Conservation (phyloP, 176 grass and related monocot genomes). For the Aegilops umbellulata region DNA sequence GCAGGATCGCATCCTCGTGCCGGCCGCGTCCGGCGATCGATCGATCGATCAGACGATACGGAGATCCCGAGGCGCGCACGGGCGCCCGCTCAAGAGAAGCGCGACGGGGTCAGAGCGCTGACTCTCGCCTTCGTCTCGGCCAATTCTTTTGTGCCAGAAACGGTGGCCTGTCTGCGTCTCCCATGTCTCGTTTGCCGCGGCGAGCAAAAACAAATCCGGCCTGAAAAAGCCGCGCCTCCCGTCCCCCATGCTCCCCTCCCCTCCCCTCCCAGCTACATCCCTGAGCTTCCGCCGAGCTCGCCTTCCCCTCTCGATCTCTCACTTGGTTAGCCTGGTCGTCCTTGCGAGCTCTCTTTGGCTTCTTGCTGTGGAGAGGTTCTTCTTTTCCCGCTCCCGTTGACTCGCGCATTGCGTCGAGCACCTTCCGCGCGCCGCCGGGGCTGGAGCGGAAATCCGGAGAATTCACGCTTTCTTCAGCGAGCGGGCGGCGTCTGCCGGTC, state of each 20-base stretch:
- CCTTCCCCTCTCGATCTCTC: neutral
- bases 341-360: neutral
- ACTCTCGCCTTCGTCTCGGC: constrained; percentile 22
- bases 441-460: neutral
- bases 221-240: neutral
- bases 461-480: neutral
- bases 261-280: neutral
- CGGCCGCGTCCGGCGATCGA: constrained; percentile 32
- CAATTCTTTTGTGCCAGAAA: neutral
- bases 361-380: neutral
- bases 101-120: constrained; percentile 35
- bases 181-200: constrained; percentile 25
- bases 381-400: neutral
- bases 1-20: neutral
- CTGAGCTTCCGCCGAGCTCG: constrained; percentile 6
- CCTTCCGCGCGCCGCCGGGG: neutral
- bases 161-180: constrained; percentile 1
- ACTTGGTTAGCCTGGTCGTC: neutral
- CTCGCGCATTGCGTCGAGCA: constrained; percentile 46
- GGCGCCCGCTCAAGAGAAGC: neutral
- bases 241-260: neutral
- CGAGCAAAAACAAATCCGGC: neutral
- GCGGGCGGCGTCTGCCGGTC: neutral
- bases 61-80: neutral
- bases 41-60: neutral